Base-by-base conservation (phyloP, 345 rosid species). In the Conringia planisiliqua region DNA sequence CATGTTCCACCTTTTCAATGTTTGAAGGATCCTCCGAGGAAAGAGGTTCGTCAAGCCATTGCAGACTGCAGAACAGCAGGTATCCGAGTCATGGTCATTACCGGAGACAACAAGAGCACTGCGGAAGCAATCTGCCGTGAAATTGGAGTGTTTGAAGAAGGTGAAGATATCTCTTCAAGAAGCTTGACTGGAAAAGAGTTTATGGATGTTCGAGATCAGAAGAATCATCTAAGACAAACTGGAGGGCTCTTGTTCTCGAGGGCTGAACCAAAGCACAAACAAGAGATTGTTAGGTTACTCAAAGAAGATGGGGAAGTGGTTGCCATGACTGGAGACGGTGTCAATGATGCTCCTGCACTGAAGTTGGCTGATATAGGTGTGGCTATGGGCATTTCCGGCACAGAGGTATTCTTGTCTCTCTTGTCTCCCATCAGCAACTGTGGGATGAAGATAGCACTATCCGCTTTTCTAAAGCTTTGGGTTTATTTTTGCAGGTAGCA, bases 291-390 rank as follows among this genome's bases (percentile, higher is more conserved):
- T 36, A 89, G 97, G 83, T 68, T 92, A 83, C 99, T 95, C 56
- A 90, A 95, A 83, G 97, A 85, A 79, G 97, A 90, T 60, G 97
- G 96, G n/a, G 99, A 95, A 82, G 99, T 95, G 17, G 99, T 95
- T 68, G 97, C 99, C 30, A 95, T 95, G 99, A 95, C 99, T 18
- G 97, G 97, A 66, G 99, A 95, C 80, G 99, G 97, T 76, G 97
- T 91, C 63, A 95, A 95, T 68, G 99, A 95, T 82, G 97, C 97
- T 18, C 97, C 99, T 69, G 99, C 99, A 52, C 80, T 95, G 60
- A 95, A 95, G 82, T 80, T 95, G 83, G 99, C 99, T 66, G 98
- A 95, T 70, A 95, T 95, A 64, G 99, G 99, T n/a, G 60, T 95
- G 42, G 97, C 98, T 59, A 95, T 95, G 99, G 99, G 99, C 38